Evolutionary conservation across 371 early-diverging fungal species (phyloP).

Genomic region (Nematocida sp.): DNA sequence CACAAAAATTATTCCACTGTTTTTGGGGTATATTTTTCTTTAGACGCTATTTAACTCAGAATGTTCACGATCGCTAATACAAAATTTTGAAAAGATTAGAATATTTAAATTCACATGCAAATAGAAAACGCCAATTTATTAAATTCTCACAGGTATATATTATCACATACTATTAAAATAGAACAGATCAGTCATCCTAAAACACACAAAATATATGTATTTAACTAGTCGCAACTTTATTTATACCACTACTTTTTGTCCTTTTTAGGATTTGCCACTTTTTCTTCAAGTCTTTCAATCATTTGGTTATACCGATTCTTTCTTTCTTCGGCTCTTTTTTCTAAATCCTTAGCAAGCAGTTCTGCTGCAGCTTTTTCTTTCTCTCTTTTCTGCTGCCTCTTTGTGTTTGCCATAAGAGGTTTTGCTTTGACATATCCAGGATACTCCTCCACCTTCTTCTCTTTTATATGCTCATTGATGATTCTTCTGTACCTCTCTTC

Average conservation of each 20-base stretch:
- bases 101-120: too few relatives aligned
- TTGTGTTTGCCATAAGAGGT: constrained; percentile 12
- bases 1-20: too few relatives aligned
- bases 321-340: constrained; percentile 31
- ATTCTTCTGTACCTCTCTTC: constrained; percentile 61
- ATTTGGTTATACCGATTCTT: constrained; percentile 35
- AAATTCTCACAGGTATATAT: too few relatives aligned
- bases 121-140: too few relatives aligned
- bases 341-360: constrained; percentile 55
- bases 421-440: constrained; percentile 31
- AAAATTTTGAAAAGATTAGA: too few relatives aligned
- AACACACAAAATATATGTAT: too few relatives aligned
- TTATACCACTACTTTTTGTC: neutral
- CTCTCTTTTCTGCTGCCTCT: constrained; percentile 49
- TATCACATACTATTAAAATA: too few relatives aligned
- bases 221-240: neutral
- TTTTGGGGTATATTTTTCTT: too few relatives aligned
- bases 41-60: too few relatives aligned
- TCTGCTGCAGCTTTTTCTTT: constrained; percentile 58
- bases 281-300: constrained; percentile 57
- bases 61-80: too few relatives aligned
- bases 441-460: constrained; percentile 49
- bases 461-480: constrained; percentile 46
- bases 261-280: constrained; percentile 16
- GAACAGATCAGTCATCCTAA: too few relatives aligned